Evolutionary conservation across 106 monocot genomes (phyloP).

Genomic region (Allium cepa): DNA sequence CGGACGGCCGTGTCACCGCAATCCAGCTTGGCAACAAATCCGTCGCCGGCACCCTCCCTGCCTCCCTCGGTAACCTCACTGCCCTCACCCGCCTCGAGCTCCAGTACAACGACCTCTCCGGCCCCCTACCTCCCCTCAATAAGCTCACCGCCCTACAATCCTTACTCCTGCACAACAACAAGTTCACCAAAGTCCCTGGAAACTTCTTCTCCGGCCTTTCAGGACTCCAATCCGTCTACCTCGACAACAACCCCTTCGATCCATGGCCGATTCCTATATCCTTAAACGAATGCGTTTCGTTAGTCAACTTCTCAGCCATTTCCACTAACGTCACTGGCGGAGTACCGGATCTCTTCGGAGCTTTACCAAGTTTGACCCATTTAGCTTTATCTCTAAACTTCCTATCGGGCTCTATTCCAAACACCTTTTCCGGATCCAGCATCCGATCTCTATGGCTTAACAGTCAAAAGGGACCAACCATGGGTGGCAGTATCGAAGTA

Average conservation of each 20-base stretch:
- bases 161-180: conserved; percentile 53
- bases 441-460: conserved; percentile 58
- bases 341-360: conserved; percentile 27
- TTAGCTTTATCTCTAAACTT: conserved; percentile 30
- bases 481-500: conserved; percentile 33
- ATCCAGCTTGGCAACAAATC: conserved; percentile 36
- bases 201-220: conserved; percentile 41
- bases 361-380: conserved; percentile 24
- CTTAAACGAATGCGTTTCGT: conserved; percentile 15
- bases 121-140: conserved; percentile 33
- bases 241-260: conserved; percentile 48
- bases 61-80: conserved; percentile 36
- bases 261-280: conserved; percentile 32
- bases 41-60: conserved; percentile 29
- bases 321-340: conserved; percentile 37
- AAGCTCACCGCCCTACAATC: conserved; percentile 28
- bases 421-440: conserved; percentile 12
- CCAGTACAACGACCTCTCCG: conserved; percentile 40
- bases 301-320: conserved; percentile 61
- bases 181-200: conserved; percentile 38
- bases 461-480: conserved; percentile 25
- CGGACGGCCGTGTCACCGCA: conserved; percentile 29
- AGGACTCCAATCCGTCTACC: conserved; percentile 32
- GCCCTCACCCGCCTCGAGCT: conserved; percentile 45
- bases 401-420: conserved; percentile 17